phyloP scores from a whole-genome alignment of 768 basidiomycete genomes.

The Suillus luteus region DNA sequence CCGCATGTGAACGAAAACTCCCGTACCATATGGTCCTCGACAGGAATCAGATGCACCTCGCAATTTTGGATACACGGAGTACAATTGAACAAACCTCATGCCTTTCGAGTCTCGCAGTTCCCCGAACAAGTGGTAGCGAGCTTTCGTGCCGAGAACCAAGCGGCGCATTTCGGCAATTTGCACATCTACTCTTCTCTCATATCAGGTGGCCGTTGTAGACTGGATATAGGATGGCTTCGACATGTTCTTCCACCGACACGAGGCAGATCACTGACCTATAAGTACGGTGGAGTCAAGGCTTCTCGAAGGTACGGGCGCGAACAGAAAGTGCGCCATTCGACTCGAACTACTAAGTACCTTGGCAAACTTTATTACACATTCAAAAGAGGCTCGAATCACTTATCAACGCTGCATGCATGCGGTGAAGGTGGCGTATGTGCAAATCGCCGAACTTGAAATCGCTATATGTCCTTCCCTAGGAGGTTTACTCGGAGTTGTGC shows the following conservation, averaged over 20 bases:
- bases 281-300: not conserved
- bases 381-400: not conserved
- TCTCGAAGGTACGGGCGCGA: slow-evolving; percentile 10
- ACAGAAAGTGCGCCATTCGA: not conserved
- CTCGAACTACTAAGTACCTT: not conserved
- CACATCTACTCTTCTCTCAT: not conserved
- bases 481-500: not conserved
- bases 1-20: slow-evolving; percentile 15
- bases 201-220: not conserved
- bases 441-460: not conserved
- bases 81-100: not conserved
- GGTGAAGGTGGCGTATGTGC: not conserved
- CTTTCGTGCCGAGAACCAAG: not conserved
- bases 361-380: slow-evolving; percentile 4
- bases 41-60: not conserved
- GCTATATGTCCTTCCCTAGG: not conserved
- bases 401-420: not conserved
- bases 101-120: not conserved
- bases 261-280: slow-evolving; percentile 2
- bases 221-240: slow-evolving; percentile 4
- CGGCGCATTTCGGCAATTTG: slow-evolving; percentile 7
- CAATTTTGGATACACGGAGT: not conserved
- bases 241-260: slow-evolving; percentile 1
- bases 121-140: not conserved
- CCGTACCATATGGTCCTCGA: slow-evolving; percentile 8